Percentiles rank a stretch among this genome's conserved stretches.
Conservation (phyloP, 768 basidiomycete species). For the Boletus tomentosulus region DNA sequence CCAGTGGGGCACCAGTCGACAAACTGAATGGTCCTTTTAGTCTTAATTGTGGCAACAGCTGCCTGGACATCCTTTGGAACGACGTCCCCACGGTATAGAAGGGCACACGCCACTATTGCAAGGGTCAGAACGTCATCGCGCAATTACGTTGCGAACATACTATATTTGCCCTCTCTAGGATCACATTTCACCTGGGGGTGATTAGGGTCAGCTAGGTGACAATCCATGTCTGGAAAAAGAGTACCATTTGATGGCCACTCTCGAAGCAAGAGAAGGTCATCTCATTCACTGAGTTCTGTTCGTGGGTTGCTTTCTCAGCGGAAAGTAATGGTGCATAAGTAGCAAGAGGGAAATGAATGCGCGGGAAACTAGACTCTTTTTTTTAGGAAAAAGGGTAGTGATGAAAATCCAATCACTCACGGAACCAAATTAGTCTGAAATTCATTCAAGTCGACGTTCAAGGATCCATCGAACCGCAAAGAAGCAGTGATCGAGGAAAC, state of each 20-base stretch:
- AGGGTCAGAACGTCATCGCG: conserved; percentile 12
- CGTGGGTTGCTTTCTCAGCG: conserved; percentile 92
- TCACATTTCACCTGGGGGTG: conserved; percentile 70
- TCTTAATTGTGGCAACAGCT: conserved; percentile 92
- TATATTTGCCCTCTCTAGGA: conserved; percentile 98
- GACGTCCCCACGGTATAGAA: conserved; percentile 94
- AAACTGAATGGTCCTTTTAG: conserved; percentile 96
- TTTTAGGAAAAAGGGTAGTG: background rate
- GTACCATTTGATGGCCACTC: conserved; percentile 91
- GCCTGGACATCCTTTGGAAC: conserved; percentile 95
- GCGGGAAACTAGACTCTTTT: conserved; percentile 67
- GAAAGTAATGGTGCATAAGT: conserved; percentile 94
- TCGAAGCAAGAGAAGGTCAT: conserved; percentile 99
- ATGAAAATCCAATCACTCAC: conserved; percentile 43
- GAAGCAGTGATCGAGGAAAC: conserved; percentile 98
- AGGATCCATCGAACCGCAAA: conserved; percentile 92
- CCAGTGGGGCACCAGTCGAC: conserved; percentile 99
- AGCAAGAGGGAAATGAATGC: conserved; percentile 97
- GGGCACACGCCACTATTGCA: conserved; percentile 76
- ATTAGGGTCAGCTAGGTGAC: conserved; percentile 2
- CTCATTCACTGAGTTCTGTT: conserved; percentile 95
- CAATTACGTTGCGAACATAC: conserved; percentile 41
- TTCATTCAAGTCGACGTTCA: conserved; percentile 97
- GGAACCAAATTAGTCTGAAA: conserved; percentile 99
- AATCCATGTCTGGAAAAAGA: background rate